These are phyloP conservation scores for Lagerstroemia speciosa DNA, from an alignment of 345 rosid species.

Conservation along the genomic window DNA sequence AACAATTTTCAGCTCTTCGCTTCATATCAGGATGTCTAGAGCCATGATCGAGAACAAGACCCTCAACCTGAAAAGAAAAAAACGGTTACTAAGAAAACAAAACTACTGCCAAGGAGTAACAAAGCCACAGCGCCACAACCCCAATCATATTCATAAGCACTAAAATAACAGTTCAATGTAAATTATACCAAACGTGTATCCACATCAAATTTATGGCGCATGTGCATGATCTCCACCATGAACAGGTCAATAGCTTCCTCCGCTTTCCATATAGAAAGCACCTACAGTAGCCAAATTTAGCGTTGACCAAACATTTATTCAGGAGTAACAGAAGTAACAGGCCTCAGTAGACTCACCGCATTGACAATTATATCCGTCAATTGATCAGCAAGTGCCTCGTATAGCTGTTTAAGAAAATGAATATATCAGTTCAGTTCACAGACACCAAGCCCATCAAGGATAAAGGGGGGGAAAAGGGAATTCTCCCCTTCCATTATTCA, in stretches of 20 bases:
- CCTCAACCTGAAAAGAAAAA: constrained; percentile 59
- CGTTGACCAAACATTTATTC: background rate
- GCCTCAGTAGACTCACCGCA: constrained; percentile 40
- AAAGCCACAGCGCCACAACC: too few species aligned
- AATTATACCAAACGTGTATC: constrained; percentile 78
- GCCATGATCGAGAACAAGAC: constrained; percentile 97
- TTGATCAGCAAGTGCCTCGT: constrained; percentile 89
- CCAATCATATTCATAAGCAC: background rate
- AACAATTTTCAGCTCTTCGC: constrained; percentile 89
- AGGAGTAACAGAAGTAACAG: background rate
- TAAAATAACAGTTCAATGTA: background rate
- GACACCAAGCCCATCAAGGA: too few species aligned
- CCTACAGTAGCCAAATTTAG: constrained; percentile 31
- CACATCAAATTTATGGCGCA: constrained; percentile 95
- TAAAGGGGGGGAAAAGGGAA: too few species aligned
- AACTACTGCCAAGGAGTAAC: background rate
- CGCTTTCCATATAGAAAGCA: constrained; percentile 77
- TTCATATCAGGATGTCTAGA: constrained; percentile 99
- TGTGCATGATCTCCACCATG: constrained; percentile 99
- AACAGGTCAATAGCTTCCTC: constrained; percentile 87
- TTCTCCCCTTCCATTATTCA: background rate
- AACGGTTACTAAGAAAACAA: background rate
- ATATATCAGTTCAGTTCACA: too few species aligned
- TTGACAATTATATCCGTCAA: constrained; percentile 82
- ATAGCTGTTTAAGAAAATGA: constrained; percentile 42